Conservation (phyloP, 306 rosid genomes). For the Rubus parviflorus region DNA sequence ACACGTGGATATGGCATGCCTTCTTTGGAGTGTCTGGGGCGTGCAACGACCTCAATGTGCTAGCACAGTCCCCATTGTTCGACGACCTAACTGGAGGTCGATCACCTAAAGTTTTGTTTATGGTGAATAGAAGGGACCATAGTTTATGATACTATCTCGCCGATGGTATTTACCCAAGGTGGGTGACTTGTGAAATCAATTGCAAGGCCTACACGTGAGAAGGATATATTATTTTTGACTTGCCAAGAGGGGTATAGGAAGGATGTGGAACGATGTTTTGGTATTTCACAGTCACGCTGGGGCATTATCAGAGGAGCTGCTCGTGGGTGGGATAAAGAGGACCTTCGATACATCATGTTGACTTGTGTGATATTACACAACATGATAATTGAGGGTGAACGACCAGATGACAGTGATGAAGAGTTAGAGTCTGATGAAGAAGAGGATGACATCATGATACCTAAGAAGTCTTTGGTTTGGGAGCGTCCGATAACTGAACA, state of each 20-base stretch:
- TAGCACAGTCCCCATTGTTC: not conserved
- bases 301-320: not conserved
- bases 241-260: not conserved
- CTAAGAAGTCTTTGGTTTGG: too few species aligned
- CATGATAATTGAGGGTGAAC: too few species aligned
- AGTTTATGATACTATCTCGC: not conserved
- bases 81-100: not conserved
- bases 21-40: not conserved
- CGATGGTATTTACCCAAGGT: not conserved
- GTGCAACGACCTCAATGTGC: not conserved
- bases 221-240: not conserved
- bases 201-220: not conserved
- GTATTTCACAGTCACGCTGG: not conserved
- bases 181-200: not conserved
- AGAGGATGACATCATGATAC: too few species aligned
- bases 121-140: not conserved
- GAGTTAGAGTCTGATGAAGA: too few species aligned
- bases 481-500: too few species aligned
- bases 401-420: too few species aligned
- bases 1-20: not conserved
- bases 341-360: too few species aligned
- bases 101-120: not conserved
- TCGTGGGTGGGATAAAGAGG: too few species aligned
- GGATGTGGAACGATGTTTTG: not conserved
- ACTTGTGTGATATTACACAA: too few species aligned